Evolutionary conservation across 306 rosid species (phyloP), one percentile per base, ranked within the genome.

Genomic region (Lathyrus aphaca): DNA sequence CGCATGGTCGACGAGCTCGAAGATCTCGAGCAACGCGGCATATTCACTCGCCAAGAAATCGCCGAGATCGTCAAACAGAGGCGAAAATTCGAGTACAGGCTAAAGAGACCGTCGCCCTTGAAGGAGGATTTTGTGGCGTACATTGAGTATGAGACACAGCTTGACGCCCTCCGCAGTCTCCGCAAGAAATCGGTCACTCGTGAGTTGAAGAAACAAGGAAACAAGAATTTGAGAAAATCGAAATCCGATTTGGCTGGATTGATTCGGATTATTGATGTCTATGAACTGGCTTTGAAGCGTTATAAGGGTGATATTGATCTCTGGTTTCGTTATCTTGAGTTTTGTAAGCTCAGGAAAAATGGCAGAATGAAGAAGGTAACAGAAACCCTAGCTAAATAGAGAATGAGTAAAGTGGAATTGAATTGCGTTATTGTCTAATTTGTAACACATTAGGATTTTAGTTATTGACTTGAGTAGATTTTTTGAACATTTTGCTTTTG

Each of bases 361-460:
- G 98, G 95, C 32, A 87, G 86, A 69, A 90, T 90, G 97, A 94
- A 88, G 82, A 85, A 79, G 96, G 97, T 88, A 69, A 19, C 10
- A 44, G 38, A 69, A 69, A 3, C n/a, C 10, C 5, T 46, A 76
- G 35, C 38, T 12, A 16, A 16, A 3, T 16, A 30, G 35, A 6
- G 15, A 43, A 43, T 25, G 29, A 25, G 29, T 23, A 23, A 23
- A 23, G 25, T 23, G 25, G 0, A 23, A 23, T 43, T 12, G 16
- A 40, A 29, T 50, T 58, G 9, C 23, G 15, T 45, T 12, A 56
- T 39, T n/a, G 57, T 18, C 9, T 18, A 50, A 18, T 18, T 50
- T 50, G 3, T 8, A 38, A 37, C 15, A 12, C 55, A 15, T 29
- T 72, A 40, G 40, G 39, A 18, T 35, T 72, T 59, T 15, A 10